Evolutionary conservation across 345 rosid species (phyloP).

Genomic region (Carallia brachiata): DNA sequence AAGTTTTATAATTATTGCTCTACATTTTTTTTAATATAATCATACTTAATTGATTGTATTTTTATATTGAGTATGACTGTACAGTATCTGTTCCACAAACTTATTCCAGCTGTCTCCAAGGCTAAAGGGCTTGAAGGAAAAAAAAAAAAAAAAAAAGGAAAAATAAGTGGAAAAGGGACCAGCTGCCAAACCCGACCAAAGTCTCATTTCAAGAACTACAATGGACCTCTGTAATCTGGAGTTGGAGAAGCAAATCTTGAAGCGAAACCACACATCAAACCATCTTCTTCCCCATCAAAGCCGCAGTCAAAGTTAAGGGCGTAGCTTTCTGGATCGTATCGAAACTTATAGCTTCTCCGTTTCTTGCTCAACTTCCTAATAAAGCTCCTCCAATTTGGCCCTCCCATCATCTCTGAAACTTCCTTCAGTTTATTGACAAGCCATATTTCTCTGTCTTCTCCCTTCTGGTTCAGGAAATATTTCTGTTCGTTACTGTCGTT

Average conservation of each 20-base stretch:
- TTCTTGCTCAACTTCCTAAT: conserved; percentile 41
- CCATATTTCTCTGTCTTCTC: conserved; percentile 32
- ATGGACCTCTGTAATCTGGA: conserved; percentile 1
- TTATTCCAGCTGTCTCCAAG: too few species aligned
- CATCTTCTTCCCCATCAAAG: conserved; percentile 30
- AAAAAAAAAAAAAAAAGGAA: too few species aligned
- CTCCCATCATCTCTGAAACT: conserved; percentile 42
- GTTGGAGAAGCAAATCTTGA: conserved; percentile 30
- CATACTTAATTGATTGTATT: too few species aligned
- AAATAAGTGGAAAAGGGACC: too few species aligned
- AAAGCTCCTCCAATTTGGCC: conserved; percentile 56
- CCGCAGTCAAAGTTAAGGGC: conserved; percentile 58
- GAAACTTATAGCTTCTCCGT: conserved; percentile 21
- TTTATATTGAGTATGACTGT: too few species aligned
- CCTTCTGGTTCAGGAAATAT: conserved; percentile 18
- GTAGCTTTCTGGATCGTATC: conserved; percentile 54
- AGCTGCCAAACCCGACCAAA: too few species aligned
- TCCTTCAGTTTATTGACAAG: conserved; percentile 36
- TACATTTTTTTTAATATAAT: too few species aligned
- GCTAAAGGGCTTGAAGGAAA: too few species aligned
- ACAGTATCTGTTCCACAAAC: too few species aligned
- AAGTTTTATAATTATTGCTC: too few species aligned
- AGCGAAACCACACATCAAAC: conserved; percentile 27
- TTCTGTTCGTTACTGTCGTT: not conserved
- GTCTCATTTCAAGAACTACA: too few species aligned